A percentile compares a stretch with the other conserved stretches of the same genome.
phyloP scores from a whole-genome alignment of 1,139 yeast genomes.

The Geotrichum klebahnii region DNA sequence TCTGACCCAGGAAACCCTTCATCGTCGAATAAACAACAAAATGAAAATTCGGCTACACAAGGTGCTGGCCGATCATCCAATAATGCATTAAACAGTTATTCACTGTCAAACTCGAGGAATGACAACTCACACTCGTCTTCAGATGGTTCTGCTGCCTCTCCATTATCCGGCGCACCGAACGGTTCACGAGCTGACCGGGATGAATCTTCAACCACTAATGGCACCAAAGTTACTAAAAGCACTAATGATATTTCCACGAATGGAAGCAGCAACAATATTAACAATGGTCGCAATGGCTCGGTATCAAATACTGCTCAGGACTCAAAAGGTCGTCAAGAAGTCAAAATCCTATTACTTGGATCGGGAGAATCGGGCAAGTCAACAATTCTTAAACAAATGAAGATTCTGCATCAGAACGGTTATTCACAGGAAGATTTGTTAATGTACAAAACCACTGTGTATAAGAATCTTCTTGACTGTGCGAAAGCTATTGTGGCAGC shows the following conservation, averaged over 20 bases:
- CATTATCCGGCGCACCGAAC: slow-evolving; percentile 2
- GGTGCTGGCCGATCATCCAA: not conserved
- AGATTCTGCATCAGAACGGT: slow-evolving; percentile 68
- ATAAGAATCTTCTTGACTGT: slow-evolving; percentile 61
- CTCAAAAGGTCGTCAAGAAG: slow-evolving; percentile 35
- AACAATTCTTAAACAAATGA: slow-evolving; percentile 71
- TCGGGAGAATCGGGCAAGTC: slow-evolving; percentile 77
- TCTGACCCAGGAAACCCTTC: slow-evolving; percentile 3
- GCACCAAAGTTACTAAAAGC: not conserved
- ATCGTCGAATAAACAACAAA: not conserved
- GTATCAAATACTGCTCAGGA: slow-evolving; percentile 3
- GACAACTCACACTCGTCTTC: not conserved
- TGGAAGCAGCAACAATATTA: not conserved
- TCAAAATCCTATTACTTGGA: slow-evolving; percentile 63
- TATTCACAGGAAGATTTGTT: slow-evolving; percentile 57
- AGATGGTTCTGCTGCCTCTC: slow-evolving; percentile 4
- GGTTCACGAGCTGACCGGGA: not conserved
- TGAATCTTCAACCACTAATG: not conserved
- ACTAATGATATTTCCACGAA: not conserved
- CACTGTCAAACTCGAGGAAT: slow-evolving; percentile 4
- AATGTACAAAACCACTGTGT: slow-evolving; percentile 65
- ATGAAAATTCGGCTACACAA: not conserved
- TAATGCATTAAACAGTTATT: slow-evolving; percentile 9
- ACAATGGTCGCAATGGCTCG: too few relatives aligned
- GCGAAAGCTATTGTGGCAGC: slow-evolving; percentile 59